Base-by-base conservation (phyloP, 1,284 basidiomycete genomes). In the Hemileia vastatrix region DNA sequence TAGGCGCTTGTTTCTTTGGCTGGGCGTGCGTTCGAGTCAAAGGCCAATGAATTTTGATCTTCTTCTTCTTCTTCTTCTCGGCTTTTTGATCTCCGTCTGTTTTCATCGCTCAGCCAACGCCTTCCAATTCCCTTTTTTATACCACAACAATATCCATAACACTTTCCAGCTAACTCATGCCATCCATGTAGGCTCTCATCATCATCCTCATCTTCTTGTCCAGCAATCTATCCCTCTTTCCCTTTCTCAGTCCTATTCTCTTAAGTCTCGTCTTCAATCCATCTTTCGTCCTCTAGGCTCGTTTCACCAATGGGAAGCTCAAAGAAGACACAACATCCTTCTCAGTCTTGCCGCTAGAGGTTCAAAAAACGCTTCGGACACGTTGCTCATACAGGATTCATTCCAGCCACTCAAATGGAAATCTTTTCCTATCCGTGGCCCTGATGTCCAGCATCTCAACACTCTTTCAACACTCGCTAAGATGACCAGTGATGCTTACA, bases 401-500 rank as follows among this genome's bases (percentile, higher is more conserved):
- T 67, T 27, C 54, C 11, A 31, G 6, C 57, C 54, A 11, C 31
- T 67, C 0, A 18, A 54, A n/a, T 58, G 56, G 44, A 44, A 49
- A 8, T 21, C 48, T 36, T 58, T 54, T 27, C 19, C 32, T 2
- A 63, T 61, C 15, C 44, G 49, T 1, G 5, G 54, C 5, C 82
- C 82, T 64, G 83, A 97, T 73, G 81, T 88, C 11, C 83, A 85
- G 51, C 83, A 83, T 66, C 81, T 90, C 15, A 82, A 86, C 65
- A 88, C 90, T 1, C 77, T 98, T 21, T 80, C 88, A 11, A 79
- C 84, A 24, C 81, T 98, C 43, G 94, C 92, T 19, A 95, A 91
- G 81, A 96, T 98, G 89, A 84, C 90, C 27, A 87, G 85, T 68
- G 90, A 95, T 72, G 92, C 95, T 33, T 97, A 96, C 44, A 63